Evolutionary conservation across 495 filamentous ascomycete genomes (phyloP), one percentile per base, ranked within the genome.

Genomic region (Neurospora tetraspora): DNA sequence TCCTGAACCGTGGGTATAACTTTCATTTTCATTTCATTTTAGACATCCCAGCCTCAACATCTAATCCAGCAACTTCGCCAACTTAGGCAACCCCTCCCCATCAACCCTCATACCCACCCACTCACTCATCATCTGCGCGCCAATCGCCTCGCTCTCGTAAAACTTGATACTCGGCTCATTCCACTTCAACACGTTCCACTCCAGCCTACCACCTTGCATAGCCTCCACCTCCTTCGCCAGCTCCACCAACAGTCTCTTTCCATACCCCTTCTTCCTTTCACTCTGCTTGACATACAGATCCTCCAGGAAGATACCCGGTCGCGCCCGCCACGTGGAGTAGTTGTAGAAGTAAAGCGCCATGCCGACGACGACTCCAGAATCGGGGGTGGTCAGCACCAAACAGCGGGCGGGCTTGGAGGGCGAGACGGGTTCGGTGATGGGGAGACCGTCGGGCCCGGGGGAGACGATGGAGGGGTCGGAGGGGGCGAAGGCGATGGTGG

Each of bases 21-120:
- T 20, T 27, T 4, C 11, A 6, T 59, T 31, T 10, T 34, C 31
- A 34, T 34, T 34, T 34, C 31, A 34, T 11, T 53, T 11, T n/a
- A n/a, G n/a, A n/a, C n/a, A n/a, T n/a, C 9, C 2, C 3, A 4
- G 14, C 42, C 18, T 14, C 45, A 53, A 2, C 43, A 39, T 80
- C 69, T 61, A 83, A 42, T 82, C 83, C 73, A 84, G 71, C 71
- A 84, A 43, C 4, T 73, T 37, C 10, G 89, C 89, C 83, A 97
- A 80, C 79, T 88, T 87, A 20, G 75, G 80, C 84, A 97, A 82
- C 27, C 82, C 89, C 68, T 92, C 87, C 39, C 90, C 90, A 73
- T 96, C 93, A 18, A 98, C 89, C 80, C 95, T 91, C 92, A 97
- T 94, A 74, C 90, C 90, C 76, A 93, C 88, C 96, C 96, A 98